Evolutionary conservation across 2,329 filamentous ascomycete species (phyloP), one percentile per base, ranked within the genome.

Genomic region (Claviceps africana): DNA sequence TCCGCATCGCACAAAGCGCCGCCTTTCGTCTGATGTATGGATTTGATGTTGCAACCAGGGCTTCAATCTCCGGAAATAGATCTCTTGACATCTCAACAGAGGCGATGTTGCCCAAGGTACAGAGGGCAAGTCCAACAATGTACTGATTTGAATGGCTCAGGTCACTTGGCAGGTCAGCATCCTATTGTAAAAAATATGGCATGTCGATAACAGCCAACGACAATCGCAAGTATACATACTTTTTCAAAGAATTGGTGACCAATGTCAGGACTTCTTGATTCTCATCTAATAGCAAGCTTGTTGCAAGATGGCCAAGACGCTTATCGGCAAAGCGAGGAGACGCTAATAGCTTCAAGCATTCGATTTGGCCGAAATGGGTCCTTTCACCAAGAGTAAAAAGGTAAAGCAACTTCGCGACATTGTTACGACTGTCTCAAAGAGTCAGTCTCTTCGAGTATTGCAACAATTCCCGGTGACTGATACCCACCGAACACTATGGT

Each of bases 1-100:
- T 96, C 59, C 90, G 82, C 93, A 98, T 98, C 49, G 93, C 93
- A 70, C 93, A 98, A n/a, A 98, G 78, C 4, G 93, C 93, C 19
- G 93, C 93, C 74, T 98, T 98, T 60, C 93, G 82, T 61, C 93
- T 81, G 65, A 98, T 96, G 66, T 98, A 98, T n/a, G 93, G 93
- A 67, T 98, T 98, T 51, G 89, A 85, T 48, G 90, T 96, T 43
- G 89, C 86, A 57, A 98, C 74, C 48, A 97, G 82, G 55, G 79
- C 87, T 69, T 98, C 94, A 66, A 98, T 87, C 75, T 98, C 91
- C 59, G 89, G 81, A 68, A 98, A 98, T 21, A 98, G 75, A 70
- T 98, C 93, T 74, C 93, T 80, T 19, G 93, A 95, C 93, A 98
- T 98, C 68, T 98, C 93, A 63, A 97, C 78, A 1, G 91, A 96